Evolutionary conservation across 345 rosid genomes (phyloP), one percentile per base, ranked within the genome.

Genomic region (Diplotaxis tenuifolia): DNA sequence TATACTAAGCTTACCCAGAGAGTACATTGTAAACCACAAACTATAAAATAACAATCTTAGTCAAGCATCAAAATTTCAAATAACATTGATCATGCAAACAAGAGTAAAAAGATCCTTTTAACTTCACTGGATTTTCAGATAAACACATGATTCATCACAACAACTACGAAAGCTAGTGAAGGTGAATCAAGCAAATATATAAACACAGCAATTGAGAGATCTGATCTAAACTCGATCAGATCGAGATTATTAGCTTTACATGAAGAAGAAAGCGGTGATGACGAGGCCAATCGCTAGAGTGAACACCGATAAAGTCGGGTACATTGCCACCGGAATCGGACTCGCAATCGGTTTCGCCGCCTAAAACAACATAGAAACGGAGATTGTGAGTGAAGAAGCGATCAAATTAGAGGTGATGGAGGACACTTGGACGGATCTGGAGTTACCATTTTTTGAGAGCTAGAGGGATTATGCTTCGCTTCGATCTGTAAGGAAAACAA

Each of bases 221-320:
- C 47, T 40, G 47, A 40, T 40, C 47, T 25, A 25, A 25, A 25
- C 28, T 25, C 0, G 47, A 38, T 59, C 76, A 49, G 82, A 80
- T 57, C 77, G 78, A 76, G 56, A 12, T 14, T 4, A 12, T 14
- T 4, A 71, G 65, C 86, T 82, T n/a, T 79, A 92, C 98, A 89
- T 88, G 91, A 92, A 92, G 88, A 92, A 89, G 68, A 88, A 72
- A 58, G 98, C 96, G 8, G 96, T 84, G 67, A 89, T 71, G 56
- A 89, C n/a, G 65, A 92, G 96, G 28, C 97, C 97, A 67, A 89
- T 74, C 31, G 91, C 67, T 19, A 89, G 84, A 84, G 87, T 86
- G 66, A 82, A 60, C 56, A 88, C 75, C 4, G 98, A 79, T 7
- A 89, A 80, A 36, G 87, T 69, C 56, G 96, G 92, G 59, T 92